These are phyloP conservation scores for Aspergillus melleus DNA, from an alignment of 2,329 filamentous ascomycete species.

Conservation along the genomic window DNA sequence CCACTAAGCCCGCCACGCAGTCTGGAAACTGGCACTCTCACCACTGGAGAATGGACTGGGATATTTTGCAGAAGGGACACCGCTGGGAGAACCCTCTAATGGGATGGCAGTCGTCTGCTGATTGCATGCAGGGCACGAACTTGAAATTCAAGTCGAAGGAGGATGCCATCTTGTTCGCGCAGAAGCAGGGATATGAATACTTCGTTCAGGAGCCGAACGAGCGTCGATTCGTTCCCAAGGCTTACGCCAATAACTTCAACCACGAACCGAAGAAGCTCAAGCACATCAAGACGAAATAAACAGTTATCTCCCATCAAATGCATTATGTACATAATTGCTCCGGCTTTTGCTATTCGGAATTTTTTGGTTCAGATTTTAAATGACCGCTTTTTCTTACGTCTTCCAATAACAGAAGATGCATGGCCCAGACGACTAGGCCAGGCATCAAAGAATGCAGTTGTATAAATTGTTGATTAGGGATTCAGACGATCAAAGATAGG, in stretches of 20 bases:
- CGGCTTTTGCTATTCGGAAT: conserved; percentile 20
- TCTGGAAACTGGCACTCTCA: conserved; percentile 83
- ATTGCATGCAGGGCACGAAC: conserved; percentile 92
- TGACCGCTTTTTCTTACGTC: background rate
- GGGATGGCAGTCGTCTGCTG: conserved; percentile 95
- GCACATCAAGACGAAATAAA: conserved; percentile 76
- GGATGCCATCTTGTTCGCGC: conserved; percentile 89
- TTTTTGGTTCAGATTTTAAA: conserved; percentile 9
- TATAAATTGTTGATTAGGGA: too few relatives aligned
- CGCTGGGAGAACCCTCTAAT: conserved; percentile 98
- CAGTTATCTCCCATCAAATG: conserved; percentile 27
- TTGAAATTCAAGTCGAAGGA: conserved; percentile 91
- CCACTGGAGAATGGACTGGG: conserved; percentile 98
- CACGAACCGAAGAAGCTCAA: conserved; percentile 86
- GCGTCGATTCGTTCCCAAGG: conserved; percentile 83
- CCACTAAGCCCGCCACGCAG: conserved; percentile 92
- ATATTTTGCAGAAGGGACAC: conserved; percentile 86
- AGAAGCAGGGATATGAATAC: conserved; percentile 99
- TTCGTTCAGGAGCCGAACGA: conserved; percentile 96
- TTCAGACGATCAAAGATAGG: too few relatives aligned
- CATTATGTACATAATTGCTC: conserved; percentile 39
- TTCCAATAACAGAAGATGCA: too few relatives aligned
- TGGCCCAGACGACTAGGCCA: too few relatives aligned
- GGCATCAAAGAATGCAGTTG: too few relatives aligned
- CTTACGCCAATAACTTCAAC: conserved; percentile 95